Percentiles rank a stretch among this genome's conserved stretches.
Conservation (phyloP, 2,329 filamentous ascomycete species). For the Eutypa lata region DNA sequence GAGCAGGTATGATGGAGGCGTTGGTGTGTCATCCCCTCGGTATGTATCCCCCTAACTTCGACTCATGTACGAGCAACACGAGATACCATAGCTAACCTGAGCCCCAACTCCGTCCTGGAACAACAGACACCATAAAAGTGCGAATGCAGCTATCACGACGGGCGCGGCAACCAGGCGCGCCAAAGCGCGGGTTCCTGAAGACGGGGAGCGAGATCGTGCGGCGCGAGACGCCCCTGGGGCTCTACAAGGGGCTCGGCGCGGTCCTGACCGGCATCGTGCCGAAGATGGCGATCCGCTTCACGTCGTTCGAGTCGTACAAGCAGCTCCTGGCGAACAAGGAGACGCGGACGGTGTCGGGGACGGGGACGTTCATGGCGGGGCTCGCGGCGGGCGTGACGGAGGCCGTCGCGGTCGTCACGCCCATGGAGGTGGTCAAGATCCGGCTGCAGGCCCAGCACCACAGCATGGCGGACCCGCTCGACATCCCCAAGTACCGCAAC, state of each 20-base stretch:
- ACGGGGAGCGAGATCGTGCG: constrained; percentile 85
- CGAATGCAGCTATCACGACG: constrained; percentile 96
- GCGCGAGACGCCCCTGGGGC: constrained; percentile 84
- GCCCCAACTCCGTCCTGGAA: neutral
- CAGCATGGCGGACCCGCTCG: constrained; percentile 93
- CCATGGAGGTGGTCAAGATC: constrained; percentile 99
- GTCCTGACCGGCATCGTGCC: constrained; percentile 95
- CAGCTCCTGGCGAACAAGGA: constrained; percentile 68
- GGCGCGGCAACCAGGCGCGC: constrained; percentile 76
- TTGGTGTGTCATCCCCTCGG: constrained; percentile 91
- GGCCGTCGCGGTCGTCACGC: constrained; percentile 92
- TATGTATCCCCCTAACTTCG: constrained; percentile 44
- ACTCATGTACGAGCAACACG: constrained; percentile 2
- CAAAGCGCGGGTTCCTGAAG: constrained; percentile 80
- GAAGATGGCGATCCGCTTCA: constrained; percentile 99
- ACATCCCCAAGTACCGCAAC: constrained; percentile 95
- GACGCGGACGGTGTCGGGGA: constrained; percentile 65
- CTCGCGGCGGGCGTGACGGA: constrained; percentile 92
- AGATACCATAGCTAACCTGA: neutral
- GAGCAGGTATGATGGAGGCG: constrained; percentile 99
- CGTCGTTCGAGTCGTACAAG: constrained; percentile 96
- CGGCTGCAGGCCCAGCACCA: constrained; percentile 97
- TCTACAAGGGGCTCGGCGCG: constrained; percentile 98
- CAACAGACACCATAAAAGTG: constrained; percentile 89
- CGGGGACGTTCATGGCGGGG: constrained; percentile 69